A percentile compares a stretch with the other conserved stretches of the same genome.
These are phyloP conservation scores for Trichoderma sp. DNA, from an alignment of 2,329 filamentous ascomycete genomes.

Conservation along the genomic window DNA sequence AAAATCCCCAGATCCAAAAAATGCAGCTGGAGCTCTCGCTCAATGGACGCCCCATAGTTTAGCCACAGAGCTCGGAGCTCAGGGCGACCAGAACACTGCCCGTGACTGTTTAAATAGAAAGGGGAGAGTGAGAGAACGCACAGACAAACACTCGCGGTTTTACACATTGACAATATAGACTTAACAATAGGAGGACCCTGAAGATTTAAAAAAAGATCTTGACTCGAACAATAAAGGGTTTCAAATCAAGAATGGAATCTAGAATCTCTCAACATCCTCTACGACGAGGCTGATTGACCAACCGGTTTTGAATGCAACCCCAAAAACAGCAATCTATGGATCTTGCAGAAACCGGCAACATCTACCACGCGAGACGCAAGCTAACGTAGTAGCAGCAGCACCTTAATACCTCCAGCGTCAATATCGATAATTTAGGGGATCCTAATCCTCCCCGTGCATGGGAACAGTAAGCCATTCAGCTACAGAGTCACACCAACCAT, in stretches of 20 bases:
- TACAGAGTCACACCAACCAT: neutral
- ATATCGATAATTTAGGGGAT: neutral
- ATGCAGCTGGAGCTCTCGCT: neutral
- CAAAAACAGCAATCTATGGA: neutral
- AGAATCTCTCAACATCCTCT: neutral
- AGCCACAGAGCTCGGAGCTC: neutral
- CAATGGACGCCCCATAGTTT: neutral
- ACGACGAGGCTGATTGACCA: neutral
- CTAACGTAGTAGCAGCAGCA: neutral
- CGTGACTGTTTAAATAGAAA: neutral
- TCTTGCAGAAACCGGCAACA: neutral
- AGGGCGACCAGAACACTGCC: neutral
- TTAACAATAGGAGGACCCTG: neutral
- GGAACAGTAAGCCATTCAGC: neutral
- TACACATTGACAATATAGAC: neutral
- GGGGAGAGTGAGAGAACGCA: neutral
- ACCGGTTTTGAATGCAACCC: neutral
- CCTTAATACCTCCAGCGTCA: neutral
- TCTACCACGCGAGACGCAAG: neutral
- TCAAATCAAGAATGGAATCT: too few relatives aligned
- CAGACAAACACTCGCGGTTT: neutral
- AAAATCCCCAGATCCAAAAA: neutral
- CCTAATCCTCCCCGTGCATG: neutral
- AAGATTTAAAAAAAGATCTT: too few relatives aligned
- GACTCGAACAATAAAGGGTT: too few relatives aligned